Percentiles rank a stretch among this genome's conserved stretches.
phyloP scores from a whole-genome alignment of 2,329 filamentous ascomycete genomes.

The Pyricularia sp. region DNA sequence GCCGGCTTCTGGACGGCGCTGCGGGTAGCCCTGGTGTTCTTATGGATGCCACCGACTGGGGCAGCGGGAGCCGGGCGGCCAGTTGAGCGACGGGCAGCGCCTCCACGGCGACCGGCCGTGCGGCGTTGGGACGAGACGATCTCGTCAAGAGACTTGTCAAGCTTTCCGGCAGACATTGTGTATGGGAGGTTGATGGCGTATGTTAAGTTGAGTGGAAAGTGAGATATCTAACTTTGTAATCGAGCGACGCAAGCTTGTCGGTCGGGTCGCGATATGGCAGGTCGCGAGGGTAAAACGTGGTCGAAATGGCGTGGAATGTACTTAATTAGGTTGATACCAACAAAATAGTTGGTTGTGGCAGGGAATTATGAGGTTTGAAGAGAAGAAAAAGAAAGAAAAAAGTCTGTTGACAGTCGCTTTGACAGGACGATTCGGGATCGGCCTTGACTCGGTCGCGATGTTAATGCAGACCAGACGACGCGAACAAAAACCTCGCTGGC shows the following conservation, averaged over 20 bases:
- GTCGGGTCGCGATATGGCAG: not conserved
- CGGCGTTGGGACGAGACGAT: constrained; percentile 74
- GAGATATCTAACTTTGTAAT: not conserved
- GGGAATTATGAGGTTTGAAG: not conserved
- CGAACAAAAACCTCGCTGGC: not conserved
- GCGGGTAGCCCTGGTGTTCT: constrained; percentile 63
- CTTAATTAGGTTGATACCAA: not conserved
- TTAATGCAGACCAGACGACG: not conserved
- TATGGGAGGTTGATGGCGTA: constrained; percentile 12
- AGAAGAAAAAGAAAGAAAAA: not conserved
- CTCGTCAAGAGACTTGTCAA: constrained; percentile 95
- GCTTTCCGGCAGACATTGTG: constrained; percentile 77
- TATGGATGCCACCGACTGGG: constrained; percentile 69
- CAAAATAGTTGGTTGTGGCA: not conserved
- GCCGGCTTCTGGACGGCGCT: constrained; percentile 48
- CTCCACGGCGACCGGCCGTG: constrained; percentile 42
- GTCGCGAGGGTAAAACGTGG: not conserved
- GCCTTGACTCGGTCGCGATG: not conserved
- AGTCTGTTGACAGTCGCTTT: not conserved
- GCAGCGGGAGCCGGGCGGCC: constrained; percentile 50
- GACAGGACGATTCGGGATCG: not conserved
- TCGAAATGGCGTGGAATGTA: not conserved
- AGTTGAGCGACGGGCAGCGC: constrained; percentile 38
- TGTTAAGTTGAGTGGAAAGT: not conserved
- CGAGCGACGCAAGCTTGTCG: not conserved